Evolutionary conservation across 192 early-diverging fungal genomes (phyloP).

Genomic region (Umbelopsis isabellina): DNA sequence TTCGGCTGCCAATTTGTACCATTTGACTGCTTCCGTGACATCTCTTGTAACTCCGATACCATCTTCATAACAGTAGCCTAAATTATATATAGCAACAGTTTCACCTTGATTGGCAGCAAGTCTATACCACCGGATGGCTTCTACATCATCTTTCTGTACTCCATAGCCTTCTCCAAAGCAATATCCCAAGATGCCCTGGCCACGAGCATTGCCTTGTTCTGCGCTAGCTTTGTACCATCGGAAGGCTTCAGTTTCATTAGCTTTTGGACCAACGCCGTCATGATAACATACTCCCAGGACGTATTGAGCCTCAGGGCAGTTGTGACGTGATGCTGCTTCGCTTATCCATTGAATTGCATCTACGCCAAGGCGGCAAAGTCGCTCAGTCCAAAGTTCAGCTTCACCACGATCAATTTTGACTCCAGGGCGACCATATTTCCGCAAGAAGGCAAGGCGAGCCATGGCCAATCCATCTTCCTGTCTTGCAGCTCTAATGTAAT

Average conservation of each 20-base stretch:
- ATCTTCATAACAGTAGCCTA: conserved; percentile 62
- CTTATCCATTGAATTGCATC: conserved; percentile 69
- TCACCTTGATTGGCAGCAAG: conserved; percentile 58
- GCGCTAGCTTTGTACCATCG: conserved; percentile 69
- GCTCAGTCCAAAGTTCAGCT: conserved; percentile 72
- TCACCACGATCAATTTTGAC: conserved; percentile 82
- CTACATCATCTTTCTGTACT: conserved; percentile 60
- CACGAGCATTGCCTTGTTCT: conserved; percentile 63
- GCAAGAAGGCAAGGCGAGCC: conserved; percentile 73
- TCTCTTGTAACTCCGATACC: conserved; percentile 61
- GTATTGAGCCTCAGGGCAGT: conserved; percentile 58
- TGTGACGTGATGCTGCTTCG: conserved; percentile 58
- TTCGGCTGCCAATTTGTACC: conserved; percentile 65
- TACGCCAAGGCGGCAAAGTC: conserved; percentile 16
- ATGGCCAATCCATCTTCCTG: conserved; percentile 66
- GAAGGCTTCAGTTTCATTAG: conserved; percentile 65
- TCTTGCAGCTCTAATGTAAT: conserved; percentile 68
- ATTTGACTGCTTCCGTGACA: conserved; percentile 57
- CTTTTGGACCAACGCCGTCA: conserved; percentile 73
- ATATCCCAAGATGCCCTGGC: conserved; percentile 69
- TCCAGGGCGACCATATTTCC: conserved; percentile 77
- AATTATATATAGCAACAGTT: conserved; percentile 55
- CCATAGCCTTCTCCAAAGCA: conserved; percentile 81
- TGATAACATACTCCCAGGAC: conserved; percentile 79
- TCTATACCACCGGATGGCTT: conserved; percentile 66